Percentiles rank a stretch among this genome's conserved stretches.
phyloP scores from a whole-genome alignment of 768 basidiomycete species.

The Pisolithus marmoratus region DNA sequence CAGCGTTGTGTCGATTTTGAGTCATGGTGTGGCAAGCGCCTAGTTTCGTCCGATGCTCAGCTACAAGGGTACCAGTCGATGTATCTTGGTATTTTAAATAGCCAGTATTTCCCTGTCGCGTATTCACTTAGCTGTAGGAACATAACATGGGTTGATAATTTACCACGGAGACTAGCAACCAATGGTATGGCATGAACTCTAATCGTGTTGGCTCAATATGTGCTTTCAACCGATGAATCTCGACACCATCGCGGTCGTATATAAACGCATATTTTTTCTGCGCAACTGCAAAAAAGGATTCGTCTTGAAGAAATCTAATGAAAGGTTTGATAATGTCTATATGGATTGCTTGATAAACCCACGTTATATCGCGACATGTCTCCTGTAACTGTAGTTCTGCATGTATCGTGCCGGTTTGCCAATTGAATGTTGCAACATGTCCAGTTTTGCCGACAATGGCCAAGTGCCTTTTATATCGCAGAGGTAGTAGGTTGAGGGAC shows the following conservation, averaged over 20 bases:
- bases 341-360: conserved; percentile 21
- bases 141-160: conserved; percentile 22
- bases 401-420: conserved; percentile 81
- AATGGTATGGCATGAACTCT: conserved; percentile 94
- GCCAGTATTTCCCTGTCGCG: conserved; percentile 71
- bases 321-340: background rate
- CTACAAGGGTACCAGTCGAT: conserved; percentile 82
- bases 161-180: conserved; percentile 82
- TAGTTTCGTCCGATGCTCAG: conserved; percentile 85
- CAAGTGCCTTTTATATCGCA: conserved; percentile 51
- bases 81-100: conserved; percentile 97
- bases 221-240: conserved; percentile 77
- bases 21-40: conserved; percentile 82
- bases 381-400: conserved; percentile 87
- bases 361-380: conserved; percentile 91
- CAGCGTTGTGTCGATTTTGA: conserved; percentile 90
- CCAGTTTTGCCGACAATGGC: conserved; percentile 80
- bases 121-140: background rate
- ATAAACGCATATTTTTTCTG: conserved; percentile 96
- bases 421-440: conserved; percentile 91
- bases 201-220: conserved; percentile 88
- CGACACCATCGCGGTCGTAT: conserved; percentile 91
- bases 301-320: conserved; percentile 82
- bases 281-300: conserved; percentile 89
- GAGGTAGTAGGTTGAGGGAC: background rate